A percentile compares a stretch with the other conserved stretches of the same genome.
phyloP scores from a whole-genome alignment of 257 asterid genomes.

The Catharanthus roseus region DNA sequence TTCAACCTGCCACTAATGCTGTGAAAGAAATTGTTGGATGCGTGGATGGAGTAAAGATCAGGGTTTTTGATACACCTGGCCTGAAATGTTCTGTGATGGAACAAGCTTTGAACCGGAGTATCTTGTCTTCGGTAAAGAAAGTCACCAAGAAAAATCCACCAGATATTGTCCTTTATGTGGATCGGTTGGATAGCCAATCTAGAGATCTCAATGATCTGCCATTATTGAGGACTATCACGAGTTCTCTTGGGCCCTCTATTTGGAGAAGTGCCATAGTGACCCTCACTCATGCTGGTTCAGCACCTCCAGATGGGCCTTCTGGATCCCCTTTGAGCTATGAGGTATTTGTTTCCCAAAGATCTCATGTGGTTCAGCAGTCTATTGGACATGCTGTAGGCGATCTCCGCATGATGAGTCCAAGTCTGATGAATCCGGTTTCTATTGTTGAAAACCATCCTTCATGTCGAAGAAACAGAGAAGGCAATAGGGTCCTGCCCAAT shows the following conservation, averaged over 20 bases:
- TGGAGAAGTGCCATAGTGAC: constrained; percentile 90
- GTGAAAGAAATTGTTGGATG: constrained; percentile 51
- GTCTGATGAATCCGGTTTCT: constrained; percentile 82
- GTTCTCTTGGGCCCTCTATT: constrained; percentile 59
- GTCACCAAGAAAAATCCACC: constrained; percentile 68
- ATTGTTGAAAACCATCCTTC: constrained; percentile 87
- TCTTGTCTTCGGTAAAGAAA: constrained; percentile 57
- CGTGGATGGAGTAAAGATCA: constrained; percentile 71
- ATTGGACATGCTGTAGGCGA: constrained; percentile 85
- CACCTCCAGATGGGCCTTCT: constrained; percentile 94
- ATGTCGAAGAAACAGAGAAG: constrained; percentile 85
- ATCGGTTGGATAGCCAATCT: constrained; percentile 78
- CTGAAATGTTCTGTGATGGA: constrained; percentile 69
- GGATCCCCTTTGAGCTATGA: constrained; percentile 88
- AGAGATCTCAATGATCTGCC: constrained; percentile 93
- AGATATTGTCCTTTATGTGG: constrained; percentile 83
- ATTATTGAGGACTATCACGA: constrained; percentile 56
- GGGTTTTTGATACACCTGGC: constrained; percentile 82
- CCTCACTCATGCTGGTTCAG: constrained; percentile 86
- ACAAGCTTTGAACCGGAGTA: constrained; percentile 58
- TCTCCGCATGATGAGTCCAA: constrained; percentile 79
- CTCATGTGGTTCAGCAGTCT: constrained; percentile 87
- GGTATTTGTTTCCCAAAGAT: constrained; percentile 73
- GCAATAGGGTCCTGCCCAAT: constrained; percentile 86
- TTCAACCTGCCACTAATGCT: constrained; percentile 55